phyloP scores from a whole-genome alignment of 2,329 filamentous ascomycete genomes.

The Myriosclerotinia scirpicola region DNA sequence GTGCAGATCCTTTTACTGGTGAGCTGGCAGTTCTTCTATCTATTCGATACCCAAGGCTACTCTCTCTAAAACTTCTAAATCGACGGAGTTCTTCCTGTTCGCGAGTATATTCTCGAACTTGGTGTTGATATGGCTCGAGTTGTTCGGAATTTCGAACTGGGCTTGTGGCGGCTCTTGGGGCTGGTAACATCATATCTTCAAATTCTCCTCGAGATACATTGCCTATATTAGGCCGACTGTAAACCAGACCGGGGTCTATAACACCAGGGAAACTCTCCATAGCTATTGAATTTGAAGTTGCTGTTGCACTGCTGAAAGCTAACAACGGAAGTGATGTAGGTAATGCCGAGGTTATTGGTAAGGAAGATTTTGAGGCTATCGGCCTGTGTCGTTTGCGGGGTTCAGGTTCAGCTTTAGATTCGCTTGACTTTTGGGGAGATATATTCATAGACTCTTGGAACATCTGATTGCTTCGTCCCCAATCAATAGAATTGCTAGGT shows the following conservation, averaged over 20 bases:
- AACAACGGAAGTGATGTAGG: constrained; percentile 48
- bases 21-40: constrained; percentile 38
- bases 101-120: constrained; percentile 37
- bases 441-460: constrained; percentile 49
- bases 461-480: constrained; percentile 55
- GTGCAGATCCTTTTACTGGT: constrained; percentile 37
- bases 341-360: constrained; percentile 27
- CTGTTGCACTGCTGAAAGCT: constrained; percentile 44
- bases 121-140: constrained; percentile 40
- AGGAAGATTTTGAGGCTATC: constrained; percentile 47
- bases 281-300: constrained; percentile 52
- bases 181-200: constrained; percentile 34
- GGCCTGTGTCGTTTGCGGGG: constrained; percentile 47
- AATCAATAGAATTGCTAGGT: constrained; percentile 55
- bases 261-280: constrained; percentile 48
- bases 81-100: constrained; percentile 38
- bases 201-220: constrained; percentile 31
- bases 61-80: constrained; percentile 34
- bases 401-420: constrained; percentile 24
- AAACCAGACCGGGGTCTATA: constrained; percentile 61
- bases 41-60: constrained; percentile 28
- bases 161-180: constrained; percentile 36
- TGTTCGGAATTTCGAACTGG: constrained; percentile 29
- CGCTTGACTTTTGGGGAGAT: constrained; percentile 25
- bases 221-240: constrained; percentile 45